phyloP scores from a whole-genome alignment of 352 stramenopile species.

The Globisporangium perplexum region DNA sequence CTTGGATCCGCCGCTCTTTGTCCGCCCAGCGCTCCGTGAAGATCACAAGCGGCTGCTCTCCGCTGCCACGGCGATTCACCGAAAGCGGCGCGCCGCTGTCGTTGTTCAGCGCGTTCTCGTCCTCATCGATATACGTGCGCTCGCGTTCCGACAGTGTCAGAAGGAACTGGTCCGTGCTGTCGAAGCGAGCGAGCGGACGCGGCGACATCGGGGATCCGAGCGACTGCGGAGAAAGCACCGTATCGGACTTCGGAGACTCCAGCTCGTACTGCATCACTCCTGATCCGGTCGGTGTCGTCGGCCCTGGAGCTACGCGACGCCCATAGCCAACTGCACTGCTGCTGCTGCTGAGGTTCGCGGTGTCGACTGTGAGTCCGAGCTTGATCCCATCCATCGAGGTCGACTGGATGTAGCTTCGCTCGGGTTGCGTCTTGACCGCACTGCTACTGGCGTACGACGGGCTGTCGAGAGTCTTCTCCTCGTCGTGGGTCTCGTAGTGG shows the following conservation, averaged over 20 bases:
- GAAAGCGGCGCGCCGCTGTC: conserved; percentile 12
- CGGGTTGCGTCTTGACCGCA: conserved; percentile 3
- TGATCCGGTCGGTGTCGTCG: neutral
- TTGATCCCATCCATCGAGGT: conserved; percentile 21
- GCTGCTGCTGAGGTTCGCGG: conserved; percentile 14
- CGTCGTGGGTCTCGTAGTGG: conserved; percentile 4
- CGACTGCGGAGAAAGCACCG: conserved; percentile 43
- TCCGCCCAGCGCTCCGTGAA: conserved; percentile 96
- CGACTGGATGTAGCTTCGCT: conserved; percentile 36
- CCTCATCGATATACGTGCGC: conserved; percentile 53
- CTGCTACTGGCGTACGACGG: neutral
- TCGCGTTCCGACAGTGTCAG: conserved; percentile 65
- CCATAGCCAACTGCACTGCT: conserved; percentile 1
- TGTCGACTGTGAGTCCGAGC: conserved; percentile 40
- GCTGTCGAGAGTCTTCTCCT: conserved; percentile 3
- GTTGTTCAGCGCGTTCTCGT: conserved; percentile 28
- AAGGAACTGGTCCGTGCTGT: conserved; percentile 75
- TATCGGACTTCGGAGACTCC: conserved; percentile 65
- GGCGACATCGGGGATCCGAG: conserved; percentile 54
- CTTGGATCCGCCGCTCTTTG: conserved; percentile 90
- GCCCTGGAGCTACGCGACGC: conserved; percentile 4
- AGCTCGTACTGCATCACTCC: conserved; percentile 2
- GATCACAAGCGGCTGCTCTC: conserved; percentile 59
- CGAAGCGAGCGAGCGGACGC: conserved; percentile 47
- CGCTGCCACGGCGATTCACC: conserved; percentile 5